Base-by-base conservation (phyloP, 2,329 filamentous ascomycete genomes). In the Periconia sp. region DNA sequence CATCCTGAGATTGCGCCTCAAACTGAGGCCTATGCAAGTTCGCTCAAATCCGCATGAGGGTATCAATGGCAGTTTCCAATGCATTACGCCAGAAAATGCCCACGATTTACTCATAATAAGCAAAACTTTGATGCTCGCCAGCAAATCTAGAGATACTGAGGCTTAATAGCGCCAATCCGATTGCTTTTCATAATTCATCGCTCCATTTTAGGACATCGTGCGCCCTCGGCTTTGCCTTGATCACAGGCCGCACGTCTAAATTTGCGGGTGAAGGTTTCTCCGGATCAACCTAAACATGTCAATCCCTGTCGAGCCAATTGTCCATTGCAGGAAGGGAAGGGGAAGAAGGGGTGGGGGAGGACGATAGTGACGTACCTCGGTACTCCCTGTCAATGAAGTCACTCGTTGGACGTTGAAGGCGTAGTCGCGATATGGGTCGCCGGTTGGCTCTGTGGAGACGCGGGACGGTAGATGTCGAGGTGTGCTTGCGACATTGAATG, bases 401-500 rank as follows among this genome's bases (percentile, higher is more conserved):
- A 36, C 23, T 5, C 51, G 46, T 26, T 49, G 35, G 10, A 46
- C 29, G 3, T 46, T 52, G 24, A 48, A 50, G 13, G 43, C 16
- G 25, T 47, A 65, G 35, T 63, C 55, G 17, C 54, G 53, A 12
- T 44, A 63, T 9, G 36, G 37, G 17, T 65, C 59, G 21, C 54
- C 46, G 1, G 46, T 41, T 4, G 26, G 31, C 21, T 43, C 24
- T 8, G 25, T 33, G 16, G 44, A 8, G 23, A 32, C 24, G 5
- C 7, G 18, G 9, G 43, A n/a, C 18, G 18, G 17, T 10, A 8
- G 18, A n/a, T 24, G 22, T 36, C 25, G 40, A 36, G 4, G 22
- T n/a, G 3, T 16, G 23, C 22, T 15, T 17, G 4, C 6, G n/a
- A 16, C 15, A 23, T 18, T 38, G 11, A 16, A 18, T 6, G 30